Conservation (phyloP, 306 rosid genomes). For the Prunus padus region DNA sequence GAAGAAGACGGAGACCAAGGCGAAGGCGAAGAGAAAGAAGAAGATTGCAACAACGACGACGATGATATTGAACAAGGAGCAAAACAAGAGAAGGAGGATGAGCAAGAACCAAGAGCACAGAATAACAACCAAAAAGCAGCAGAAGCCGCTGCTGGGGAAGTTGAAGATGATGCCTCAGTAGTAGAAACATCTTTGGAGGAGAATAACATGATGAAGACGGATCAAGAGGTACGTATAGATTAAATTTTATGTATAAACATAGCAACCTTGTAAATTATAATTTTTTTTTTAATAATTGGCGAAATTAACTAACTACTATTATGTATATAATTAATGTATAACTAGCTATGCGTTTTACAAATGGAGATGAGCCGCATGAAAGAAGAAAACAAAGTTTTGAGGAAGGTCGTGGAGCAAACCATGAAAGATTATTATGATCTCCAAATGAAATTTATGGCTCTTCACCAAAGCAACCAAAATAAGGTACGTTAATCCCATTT, state of each 20-base stretch:
- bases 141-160: slow-evolving; percentile 36
- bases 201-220: slow-evolving; percentile 22
- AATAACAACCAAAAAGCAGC: slow-evolving; percentile 30
- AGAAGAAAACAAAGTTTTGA: slow-evolving; percentile 76
- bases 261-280: neutral
- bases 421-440: slow-evolving; percentile 80
- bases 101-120: neutral
- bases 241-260: neutral
- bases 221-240: slow-evolving; percentile 10
- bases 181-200: slow-evolving; percentile 40
- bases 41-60: neutral
- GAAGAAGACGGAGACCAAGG: neutral
- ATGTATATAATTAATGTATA: neutral
- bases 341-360: slow-evolving; percentile 53
- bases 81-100: neutral
- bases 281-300: neutral
- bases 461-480: slow-evolving; percentile 52
- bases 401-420: slow-evolving; percentile 73
- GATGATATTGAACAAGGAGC: neutral
- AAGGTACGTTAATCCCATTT: slow-evolving; percentile 37
- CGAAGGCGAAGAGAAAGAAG: neutral
- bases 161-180: slow-evolving; percentile 49
- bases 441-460: slow-evolving; percentile 55
- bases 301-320: neutral
- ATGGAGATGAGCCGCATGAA: slow-evolving; percentile 82